phyloP scores from a whole-genome alignment of 192 early-diverging fungal species.

The Fimicolochytrium jonesii region DNA sequence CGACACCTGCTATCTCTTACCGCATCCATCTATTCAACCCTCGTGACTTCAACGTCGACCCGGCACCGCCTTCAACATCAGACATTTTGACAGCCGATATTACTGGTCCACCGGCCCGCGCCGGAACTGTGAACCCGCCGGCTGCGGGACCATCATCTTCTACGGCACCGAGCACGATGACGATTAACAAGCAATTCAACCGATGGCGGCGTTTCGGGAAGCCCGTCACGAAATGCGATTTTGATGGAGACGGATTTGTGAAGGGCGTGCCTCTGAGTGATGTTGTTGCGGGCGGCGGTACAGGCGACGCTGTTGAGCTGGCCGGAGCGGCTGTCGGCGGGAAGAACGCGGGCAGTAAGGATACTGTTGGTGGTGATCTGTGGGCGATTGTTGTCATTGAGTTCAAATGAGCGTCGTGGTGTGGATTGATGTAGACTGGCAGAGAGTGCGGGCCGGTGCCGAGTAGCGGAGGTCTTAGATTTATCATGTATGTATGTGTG shows the following conservation, averaged over 20 bases:
- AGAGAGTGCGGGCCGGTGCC: no score
- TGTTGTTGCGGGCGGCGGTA: no score
- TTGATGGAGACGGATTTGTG: slow-evolving; percentile 31
- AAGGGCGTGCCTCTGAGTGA: no score
- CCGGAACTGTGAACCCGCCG: no score
- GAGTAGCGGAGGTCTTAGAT: no score
- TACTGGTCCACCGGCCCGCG: no score
- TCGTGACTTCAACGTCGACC: background rate
- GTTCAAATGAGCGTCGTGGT: slow-evolving; percentile 22
- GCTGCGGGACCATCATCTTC: no score
- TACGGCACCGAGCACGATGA: background rate
- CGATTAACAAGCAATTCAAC: background rate
- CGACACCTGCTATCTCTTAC: slow-evolving; percentile 25
- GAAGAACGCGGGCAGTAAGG: background rate
- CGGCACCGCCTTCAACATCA: no score
- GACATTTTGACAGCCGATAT: no score
- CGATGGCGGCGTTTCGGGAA: slow-evolving; percentile 1
- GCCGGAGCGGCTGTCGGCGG: background rate
- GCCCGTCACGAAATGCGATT: slow-evolving; percentile 6
- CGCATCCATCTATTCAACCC: slow-evolving; percentile 27
- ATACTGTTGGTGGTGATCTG: background rate
- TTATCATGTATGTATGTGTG: no score
- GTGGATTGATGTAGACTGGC: no score
- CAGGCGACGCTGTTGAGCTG: no score
- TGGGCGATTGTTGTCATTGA: slow-evolving; percentile 25